Evolutionary conservation across 371 early-diverging fungal genomes (phyloP).

Genomic region (Mortierella sp.): DNA sequence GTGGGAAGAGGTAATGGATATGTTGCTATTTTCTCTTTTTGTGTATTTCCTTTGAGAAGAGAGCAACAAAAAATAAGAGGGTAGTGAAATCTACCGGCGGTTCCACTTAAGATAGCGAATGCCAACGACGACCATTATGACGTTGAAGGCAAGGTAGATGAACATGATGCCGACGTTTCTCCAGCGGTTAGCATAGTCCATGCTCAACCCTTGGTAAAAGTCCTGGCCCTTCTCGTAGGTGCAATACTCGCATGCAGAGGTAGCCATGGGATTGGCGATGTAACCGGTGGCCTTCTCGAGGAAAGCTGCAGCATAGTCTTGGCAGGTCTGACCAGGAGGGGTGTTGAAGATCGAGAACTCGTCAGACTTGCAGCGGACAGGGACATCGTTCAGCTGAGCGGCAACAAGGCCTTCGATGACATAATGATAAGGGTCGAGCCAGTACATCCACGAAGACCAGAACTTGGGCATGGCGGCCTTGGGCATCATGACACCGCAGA

Average conservation of each 20-base stretch:
- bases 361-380: slow-evolving; percentile 63
- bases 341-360: slow-evolving; percentile 67
- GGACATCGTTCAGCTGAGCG: slow-evolving; percentile 73
- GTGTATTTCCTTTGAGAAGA: background rate
- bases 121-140: slow-evolving; percentile 62
- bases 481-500: slow-evolving; percentile 82
- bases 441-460: slow-evolving; percentile 87
- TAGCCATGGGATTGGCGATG: slow-evolving; percentile 62
- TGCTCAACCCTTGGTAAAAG: slow-evolving; percentile 67
- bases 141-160: slow-evolving; percentile 70
- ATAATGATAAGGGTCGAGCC: slow-evolving; percentile 84
- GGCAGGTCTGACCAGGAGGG: slow-evolving; percentile 76
- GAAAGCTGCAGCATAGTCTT: slow-evolving; percentile 69
- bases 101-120: slow-evolving; percentile 56
- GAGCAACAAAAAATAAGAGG: background rate
- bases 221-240: slow-evolving; percentile 71
- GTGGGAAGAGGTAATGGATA: background rate
- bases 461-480: slow-evolving; percentile 76
- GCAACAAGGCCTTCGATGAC: slow-evolving; percentile 81
- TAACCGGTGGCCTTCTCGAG: slow-evolving; percentile 69
- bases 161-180: slow-evolving; percentile 79
- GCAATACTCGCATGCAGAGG: slow-evolving; percentile 75
- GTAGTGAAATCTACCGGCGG: slow-evolving; percentile 23
- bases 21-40: background rate
- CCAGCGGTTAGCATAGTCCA: slow-evolving; percentile 77